Percentiles rank a stretch among this genome's conserved stretches.
phyloP scores from a whole-genome alignment of 2,329 filamentous ascomycete species.

The Scytalidium sp. region DNA sequence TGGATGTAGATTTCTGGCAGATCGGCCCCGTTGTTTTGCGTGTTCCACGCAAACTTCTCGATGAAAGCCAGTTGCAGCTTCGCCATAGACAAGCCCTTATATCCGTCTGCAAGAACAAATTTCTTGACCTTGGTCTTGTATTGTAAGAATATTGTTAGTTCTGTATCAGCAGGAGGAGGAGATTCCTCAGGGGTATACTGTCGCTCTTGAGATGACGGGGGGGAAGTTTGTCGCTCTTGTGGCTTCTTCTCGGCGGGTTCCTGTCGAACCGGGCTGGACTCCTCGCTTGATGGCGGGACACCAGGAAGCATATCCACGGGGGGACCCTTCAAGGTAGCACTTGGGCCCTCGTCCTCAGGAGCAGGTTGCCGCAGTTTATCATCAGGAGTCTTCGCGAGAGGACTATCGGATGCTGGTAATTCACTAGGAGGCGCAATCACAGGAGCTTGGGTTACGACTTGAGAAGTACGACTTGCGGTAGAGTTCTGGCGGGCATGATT shows the following conservation, averaged over 20 bases:
- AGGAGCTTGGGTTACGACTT: conserved; percentile 58
- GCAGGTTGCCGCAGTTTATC: conserved; percentile 46
- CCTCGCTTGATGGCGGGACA: conserved; percentile 11
- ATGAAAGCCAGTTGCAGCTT: conserved; percentile 94
- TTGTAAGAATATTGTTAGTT: conserved; percentile 90
- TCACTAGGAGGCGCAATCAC: conserved; percentile 33
- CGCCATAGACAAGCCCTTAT: conserved; percentile 80
- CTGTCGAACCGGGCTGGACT: conserved; percentile 2
- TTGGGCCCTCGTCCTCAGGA: conserved; percentile 32
- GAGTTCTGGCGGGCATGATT: conserved; percentile 41
- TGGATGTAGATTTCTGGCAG: conserved; percentile 98
- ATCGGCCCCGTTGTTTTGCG: conserved; percentile 87
- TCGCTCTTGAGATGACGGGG: conserved; percentile 42
- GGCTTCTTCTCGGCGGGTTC: conserved; percentile 12
- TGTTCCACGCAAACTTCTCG: conserved; percentile 99
- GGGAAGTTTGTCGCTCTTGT: conserved; percentile 30
- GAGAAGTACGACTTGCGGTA: conserved; percentile 37
- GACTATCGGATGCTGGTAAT: conserved; percentile 30
- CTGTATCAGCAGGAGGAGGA: conserved; percentile 68
- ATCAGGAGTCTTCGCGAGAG: conserved; percentile 52
- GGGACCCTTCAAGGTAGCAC: conserved; percentile 58
- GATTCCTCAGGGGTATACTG: conserved; percentile 60
- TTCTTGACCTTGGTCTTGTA: conserved; percentile 98
- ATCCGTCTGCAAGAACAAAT: conserved; percentile 82
- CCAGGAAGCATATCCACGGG: conserved; percentile 46